Evolutionary conservation across 2,329 filamentous ascomycete genomes (phyloP).

Genomic region (Botrytis cinerea): DNA sequence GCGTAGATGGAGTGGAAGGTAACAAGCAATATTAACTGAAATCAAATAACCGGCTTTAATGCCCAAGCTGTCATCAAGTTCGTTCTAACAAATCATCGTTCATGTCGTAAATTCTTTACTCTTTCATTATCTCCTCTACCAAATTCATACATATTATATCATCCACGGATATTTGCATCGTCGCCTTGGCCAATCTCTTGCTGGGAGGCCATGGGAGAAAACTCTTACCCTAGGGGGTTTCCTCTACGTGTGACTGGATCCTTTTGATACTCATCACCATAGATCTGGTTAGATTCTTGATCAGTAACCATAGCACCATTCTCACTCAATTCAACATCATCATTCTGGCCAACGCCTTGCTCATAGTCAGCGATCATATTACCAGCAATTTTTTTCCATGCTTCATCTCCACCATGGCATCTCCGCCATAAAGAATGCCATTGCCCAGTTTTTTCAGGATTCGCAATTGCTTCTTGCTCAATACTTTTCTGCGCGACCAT

Average conservation of each 20-base stretch:
- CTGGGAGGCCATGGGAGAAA: background rate
- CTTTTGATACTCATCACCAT: background rate
- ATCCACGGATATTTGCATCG: background rate
- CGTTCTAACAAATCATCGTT: background rate
- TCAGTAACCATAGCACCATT: conserved; percentile 3
- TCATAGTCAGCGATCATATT: conserved; percentile 7
- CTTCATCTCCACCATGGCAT: conserved; percentile 14
- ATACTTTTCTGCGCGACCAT: conserved; percentile 52
- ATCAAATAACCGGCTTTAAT: background rate
- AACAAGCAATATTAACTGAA: background rate
- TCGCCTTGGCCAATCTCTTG: background rate
- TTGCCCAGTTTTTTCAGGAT: conserved; percentile 27
- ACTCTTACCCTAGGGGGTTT: background rate
- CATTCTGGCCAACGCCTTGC: background rate
- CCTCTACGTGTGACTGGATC: no score
- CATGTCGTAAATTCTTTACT: background rate
- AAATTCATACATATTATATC: background rate
- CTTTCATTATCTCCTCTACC: background rate
- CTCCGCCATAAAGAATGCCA: conserved; percentile 33
- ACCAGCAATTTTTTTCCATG: background rate
- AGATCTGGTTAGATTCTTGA: background rate
- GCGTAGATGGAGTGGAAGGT: background rate
- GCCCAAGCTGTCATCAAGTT: background rate
- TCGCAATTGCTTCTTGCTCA: conserved; percentile 27
- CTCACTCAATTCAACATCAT: background rate